Conservation (phyloP, 495 filamentous ascomycete species). For the Aspergillus wentii region DNA sequence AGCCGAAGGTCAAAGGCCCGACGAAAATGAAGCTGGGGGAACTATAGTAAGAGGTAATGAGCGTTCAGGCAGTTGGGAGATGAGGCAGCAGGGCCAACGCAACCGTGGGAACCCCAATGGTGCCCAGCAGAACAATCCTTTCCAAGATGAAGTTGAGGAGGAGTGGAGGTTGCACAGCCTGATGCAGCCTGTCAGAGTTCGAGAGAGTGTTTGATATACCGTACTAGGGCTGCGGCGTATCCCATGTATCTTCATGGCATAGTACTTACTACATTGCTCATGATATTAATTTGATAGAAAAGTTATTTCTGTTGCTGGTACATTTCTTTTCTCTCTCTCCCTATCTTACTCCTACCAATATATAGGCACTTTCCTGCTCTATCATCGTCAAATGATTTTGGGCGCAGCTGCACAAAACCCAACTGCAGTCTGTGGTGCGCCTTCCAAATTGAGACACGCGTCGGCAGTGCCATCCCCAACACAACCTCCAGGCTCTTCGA, state of each 20-base stretch:
- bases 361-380: no score
- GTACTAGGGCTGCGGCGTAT: not conserved
- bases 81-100: conserved; percentile 27
- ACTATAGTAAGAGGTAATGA: conserved; percentile 34
- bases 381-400: no score
- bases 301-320: no score
- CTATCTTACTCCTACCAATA: not conserved
- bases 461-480: not conserved
- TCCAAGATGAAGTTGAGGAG: conserved; percentile 18
- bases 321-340: not conserved
- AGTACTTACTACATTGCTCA: no score
- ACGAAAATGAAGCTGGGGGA: conserved; percentile 12
- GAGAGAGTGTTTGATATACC: conserved; percentile 28
- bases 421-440: no score
- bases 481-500: not conserved
- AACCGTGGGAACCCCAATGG: conserved; percentile 1
- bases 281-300: no score
- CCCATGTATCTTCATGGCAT: no score
- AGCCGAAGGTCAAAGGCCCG: conserved; percentile 8
- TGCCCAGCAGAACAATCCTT: conserved; percentile 5
- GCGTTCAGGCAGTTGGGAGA: conserved; percentile 49
- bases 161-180: conserved; percentile 26
- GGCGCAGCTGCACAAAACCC: not conserved
- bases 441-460: not conserved
- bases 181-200: conserved; percentile 23